Conservation (phyloP, 2,329 filamentous ascomycete species). For the Hypoxylon sp. region DNA sequence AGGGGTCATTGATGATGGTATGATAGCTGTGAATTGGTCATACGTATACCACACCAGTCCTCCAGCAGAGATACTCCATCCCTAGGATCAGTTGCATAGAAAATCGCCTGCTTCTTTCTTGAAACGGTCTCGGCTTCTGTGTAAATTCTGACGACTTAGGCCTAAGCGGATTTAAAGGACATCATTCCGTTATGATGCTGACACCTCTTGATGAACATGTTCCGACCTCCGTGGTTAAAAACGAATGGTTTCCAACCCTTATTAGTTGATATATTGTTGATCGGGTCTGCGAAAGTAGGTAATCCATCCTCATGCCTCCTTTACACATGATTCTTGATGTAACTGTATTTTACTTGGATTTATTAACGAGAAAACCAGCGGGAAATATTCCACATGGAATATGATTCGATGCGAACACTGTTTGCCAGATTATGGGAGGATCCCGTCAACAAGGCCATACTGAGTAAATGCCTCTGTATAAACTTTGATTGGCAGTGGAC, state of each 20-base stretch:
- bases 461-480: conserved; percentile 8
- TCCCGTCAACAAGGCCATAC: conserved; percentile 15
- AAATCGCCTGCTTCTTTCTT: background rate
- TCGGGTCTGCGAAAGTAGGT: conserved; percentile 4
- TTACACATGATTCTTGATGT: conserved; percentile 14
- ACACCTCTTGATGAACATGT: background rate
- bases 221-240: background rate
- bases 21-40: background rate
- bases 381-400: conserved; percentile 7
- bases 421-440: conserved; percentile 33
- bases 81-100: background rate
- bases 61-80: background rate
- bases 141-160: background rate
- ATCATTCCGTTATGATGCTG: background rate
- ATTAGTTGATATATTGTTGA: background rate
- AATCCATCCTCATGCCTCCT: background rate
- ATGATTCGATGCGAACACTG: conserved; percentile 31
- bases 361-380: conserved; percentile 21
- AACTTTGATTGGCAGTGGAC: background rate
- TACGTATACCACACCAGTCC: background rate
- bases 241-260: conserved; percentile 1
- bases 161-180: background rate
- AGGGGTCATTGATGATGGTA: background rate
- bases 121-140: background rate
- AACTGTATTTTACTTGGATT: conserved; percentile 21